These are phyloP conservation scores for Senecio squalidus DNA, from an alignment of 140 eudicot genomes.

Conservation along the genomic window DNA sequence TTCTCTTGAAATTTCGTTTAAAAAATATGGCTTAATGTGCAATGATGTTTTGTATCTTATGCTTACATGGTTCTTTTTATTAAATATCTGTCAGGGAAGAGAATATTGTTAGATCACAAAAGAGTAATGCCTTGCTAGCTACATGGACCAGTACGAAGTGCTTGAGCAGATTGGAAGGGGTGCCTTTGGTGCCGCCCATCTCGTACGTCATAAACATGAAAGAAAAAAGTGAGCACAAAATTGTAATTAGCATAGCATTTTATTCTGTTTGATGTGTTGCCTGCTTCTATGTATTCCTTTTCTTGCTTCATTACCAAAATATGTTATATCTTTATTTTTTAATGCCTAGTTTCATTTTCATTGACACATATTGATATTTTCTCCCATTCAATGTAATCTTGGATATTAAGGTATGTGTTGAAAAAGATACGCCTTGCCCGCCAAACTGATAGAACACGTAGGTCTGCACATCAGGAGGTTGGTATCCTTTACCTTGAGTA, in stretches of 20 bases:
- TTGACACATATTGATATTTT: slow-evolving; percentile 20
- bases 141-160: slow-evolving; percentile 92
- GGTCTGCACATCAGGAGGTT: slow-evolving; percentile 99
- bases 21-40: neutral
- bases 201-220: slow-evolving; percentile 92
- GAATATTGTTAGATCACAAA: slow-evolving; percentile 3
- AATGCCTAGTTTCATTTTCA: slow-evolving; percentile 14
- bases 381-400: slow-evolving; percentile 25
- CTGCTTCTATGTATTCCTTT: neutral
- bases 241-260: neutral
- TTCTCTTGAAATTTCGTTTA: slow-evolving; percentile 1
- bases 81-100: slow-evolving; percentile 19
- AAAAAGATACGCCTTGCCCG: slow-evolving; percentile 99
- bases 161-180: slow-evolving; percentile 98
- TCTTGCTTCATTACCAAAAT: slow-evolving; percentile 8
- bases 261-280: neutral
- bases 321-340: slow-evolving; percentile 11
- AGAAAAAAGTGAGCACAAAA: slow-evolving; percentile 73
- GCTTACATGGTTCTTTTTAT: slow-evolving; percentile 12
- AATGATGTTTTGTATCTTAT: slow-evolving; percentile 10
- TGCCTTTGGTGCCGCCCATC: slow-evolving; percentile 92
- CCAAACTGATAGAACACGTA: slow-evolving; percentile 93
- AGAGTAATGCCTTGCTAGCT: slow-evolving; percentile 29
- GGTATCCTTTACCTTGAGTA: slow-evolving; percentile 33
- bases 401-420: slow-evolving; percentile 77